Evolutionary conservation across 169 alveolate genomes (phyloP).

Genomic region (Eimeria brunetti): DNA sequence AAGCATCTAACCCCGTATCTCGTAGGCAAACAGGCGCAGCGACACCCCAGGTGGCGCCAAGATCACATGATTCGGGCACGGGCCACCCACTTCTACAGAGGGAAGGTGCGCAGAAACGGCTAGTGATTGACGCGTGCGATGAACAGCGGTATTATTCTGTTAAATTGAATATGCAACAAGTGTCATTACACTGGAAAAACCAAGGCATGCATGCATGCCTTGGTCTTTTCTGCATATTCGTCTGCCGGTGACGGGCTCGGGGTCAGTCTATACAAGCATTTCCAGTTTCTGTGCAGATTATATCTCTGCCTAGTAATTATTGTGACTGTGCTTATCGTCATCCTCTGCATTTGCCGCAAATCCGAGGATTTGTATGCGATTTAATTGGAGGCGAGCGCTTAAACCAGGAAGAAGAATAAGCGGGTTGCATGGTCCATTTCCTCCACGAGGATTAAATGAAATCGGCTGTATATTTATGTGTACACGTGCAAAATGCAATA

Average conservation of each 20-base stretch:
- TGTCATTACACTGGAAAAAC: not conserved
- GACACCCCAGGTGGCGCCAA: conserved; percentile 87
- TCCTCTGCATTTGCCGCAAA: not conserved
- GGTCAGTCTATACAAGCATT: too few relatives aligned
- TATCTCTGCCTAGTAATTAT: too few relatives aligned
- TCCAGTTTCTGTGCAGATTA: too few relatives aligned
- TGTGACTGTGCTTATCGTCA: not conserved
- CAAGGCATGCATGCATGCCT: not conserved
- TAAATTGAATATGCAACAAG: not conserved
- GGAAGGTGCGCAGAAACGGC: conserved; percentile 60
- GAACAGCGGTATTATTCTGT: not conserved
- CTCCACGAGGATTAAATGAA: not conserved
- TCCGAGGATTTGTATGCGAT: not conserved
- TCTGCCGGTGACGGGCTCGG: too few relatives aligned
- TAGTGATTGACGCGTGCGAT: not conserved
- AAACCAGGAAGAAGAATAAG: not conserved
- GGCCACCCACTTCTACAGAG: conserved; percentile 57
- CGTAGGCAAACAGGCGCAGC: conserved; percentile 88
- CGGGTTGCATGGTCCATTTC: not conserved
- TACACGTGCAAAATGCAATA: not conserved
- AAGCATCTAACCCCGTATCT: conserved; percentile 89
- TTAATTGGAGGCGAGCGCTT: not conserved
- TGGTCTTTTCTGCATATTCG: too few relatives aligned
- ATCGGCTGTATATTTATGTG: not conserved
- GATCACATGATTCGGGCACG: conserved; percentile 71